phyloP scores from a whole-genome alignment of 75 land plant species.

The Pinus tabuliformis region DNA sequence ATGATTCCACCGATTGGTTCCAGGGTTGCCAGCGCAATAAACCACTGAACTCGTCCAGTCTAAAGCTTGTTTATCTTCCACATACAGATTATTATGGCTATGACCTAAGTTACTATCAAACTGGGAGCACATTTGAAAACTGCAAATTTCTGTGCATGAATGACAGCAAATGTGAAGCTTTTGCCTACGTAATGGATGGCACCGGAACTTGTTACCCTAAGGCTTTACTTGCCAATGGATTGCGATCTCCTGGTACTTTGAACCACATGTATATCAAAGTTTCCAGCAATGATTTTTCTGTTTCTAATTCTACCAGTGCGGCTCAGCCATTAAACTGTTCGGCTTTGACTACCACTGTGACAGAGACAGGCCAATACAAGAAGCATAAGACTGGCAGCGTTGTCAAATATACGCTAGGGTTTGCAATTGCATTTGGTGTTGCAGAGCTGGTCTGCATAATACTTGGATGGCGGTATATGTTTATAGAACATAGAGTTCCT shows the following conservation, averaged over 20 bases:
- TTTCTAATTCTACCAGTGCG: not conserved
- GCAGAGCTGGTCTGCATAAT: too few species aligned
- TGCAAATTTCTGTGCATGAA: constrained; percentile 28
- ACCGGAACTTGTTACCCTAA: constrained; percentile 12
- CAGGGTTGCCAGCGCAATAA: constrained; percentile 11
- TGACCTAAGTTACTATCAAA: constrained; percentile 15
- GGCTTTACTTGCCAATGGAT: too few species aligned
- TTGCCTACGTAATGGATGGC: constrained; percentile 22
- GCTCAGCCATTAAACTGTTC: constrained; percentile 12
- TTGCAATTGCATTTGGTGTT: too few species aligned
- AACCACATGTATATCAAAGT: constrained; percentile 26
- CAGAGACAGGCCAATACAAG: constrained; percentile 5
- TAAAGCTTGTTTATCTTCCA: constrained; percentile 27
- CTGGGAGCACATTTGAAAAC: not conserved
- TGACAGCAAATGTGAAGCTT: constrained; percentile 26
- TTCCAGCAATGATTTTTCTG: not conserved
- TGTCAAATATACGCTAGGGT: constrained; percentile 7
- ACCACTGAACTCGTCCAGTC: constrained; percentile 1
- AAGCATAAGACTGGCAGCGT: constrained; percentile 8
- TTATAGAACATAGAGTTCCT: not conserved
- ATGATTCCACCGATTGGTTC: too few species aligned
- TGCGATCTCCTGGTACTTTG: too few species aligned
- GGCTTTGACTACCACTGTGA: constrained; percentile 13
- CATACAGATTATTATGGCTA: not conserved
- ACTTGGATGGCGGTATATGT: constrained; percentile 23